These are phyloP conservation scores for Tetracentron sinense DNA, from an alignment of 164 flowering plant species.

Conservation along the genomic window DNA sequence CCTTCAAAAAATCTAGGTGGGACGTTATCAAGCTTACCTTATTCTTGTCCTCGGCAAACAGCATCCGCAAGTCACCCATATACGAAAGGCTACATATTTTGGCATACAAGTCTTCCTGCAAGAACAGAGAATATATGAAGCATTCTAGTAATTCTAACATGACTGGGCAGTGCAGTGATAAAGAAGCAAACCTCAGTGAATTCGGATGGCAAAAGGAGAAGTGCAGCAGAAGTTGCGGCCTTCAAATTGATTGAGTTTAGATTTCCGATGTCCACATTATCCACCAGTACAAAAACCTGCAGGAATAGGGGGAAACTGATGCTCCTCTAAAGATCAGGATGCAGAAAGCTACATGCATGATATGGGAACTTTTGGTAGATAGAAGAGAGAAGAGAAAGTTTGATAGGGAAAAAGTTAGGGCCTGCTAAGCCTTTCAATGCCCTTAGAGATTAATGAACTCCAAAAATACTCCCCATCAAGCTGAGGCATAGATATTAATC, in stretches of 20 bases:
- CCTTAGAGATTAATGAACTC: no score
- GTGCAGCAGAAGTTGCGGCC: slow-evolving; percentile 86
- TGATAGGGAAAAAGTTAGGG: no score
- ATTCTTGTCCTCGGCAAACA: slow-evolving; percentile 91
- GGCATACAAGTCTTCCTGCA: slow-evolving; percentile 87
- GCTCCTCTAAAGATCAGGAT: not conserved
- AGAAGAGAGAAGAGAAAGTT: no score
- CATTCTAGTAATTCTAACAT: not conserved
- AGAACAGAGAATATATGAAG: slow-evolving; percentile 2
- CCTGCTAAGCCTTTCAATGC: no score
- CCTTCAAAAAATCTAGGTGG: not conserved
- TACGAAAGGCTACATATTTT: slow-evolving; percentile 90
- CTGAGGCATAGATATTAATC: no score
- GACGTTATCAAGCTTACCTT: slow-evolving; percentile 46
- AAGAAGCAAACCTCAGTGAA: slow-evolving; percentile 67
- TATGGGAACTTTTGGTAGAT: no score
- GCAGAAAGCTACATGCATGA: not conserved
- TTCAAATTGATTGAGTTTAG: slow-evolving; percentile 57
- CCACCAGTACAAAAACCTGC: slow-evolving; percentile 67
- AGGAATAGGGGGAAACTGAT: slow-evolving; percentile 2
- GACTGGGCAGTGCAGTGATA: not conserved
- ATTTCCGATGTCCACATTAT: slow-evolving; percentile 51
- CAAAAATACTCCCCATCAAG: no score
- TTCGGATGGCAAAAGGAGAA: slow-evolving; percentile 73
- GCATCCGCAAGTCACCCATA: slow-evolving; percentile 91